Evolutionary conservation across 2,329 filamentous ascomycete species (phyloP), one percentile per base, ranked within the genome.

Genomic region (Dactylella cylindrospora): DNA sequence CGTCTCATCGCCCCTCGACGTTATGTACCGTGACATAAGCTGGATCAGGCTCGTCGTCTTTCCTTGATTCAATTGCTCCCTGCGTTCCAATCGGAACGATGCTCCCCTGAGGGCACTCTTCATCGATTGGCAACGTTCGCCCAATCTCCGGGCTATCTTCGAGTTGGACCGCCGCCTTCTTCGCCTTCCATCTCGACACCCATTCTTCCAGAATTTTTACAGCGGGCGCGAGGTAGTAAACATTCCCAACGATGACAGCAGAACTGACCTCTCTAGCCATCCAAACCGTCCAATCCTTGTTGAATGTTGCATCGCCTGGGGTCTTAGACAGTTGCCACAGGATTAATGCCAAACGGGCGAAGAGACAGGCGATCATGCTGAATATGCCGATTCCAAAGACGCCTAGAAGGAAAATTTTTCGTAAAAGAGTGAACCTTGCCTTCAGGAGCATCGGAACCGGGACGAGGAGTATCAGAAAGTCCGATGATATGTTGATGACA

Each of bases 201-300:
- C 20, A 40, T 5, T 12, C 41, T 28, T 46, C 40, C 23, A 17
- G 26, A 19, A 44, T 35, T 26, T 47, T 49, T 17, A 50, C 43
- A 19, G 38, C 6, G n/a, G 49, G 43, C 19, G 43, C 55, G 22
- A 49, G 49, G 29, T 53, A 41, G n/a, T 53, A 62, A 17, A 62
- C 29, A 20, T 62, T 54, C 15, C 41, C 49, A 13, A 50, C 57
- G 28, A 50, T 50, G 6, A 50, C 44, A 8, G 43, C 38, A 5
- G 49, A 39, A 36, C 49, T 62, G 10, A 54, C 57, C 40, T 62
- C 57, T 28, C 49, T 38, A 2, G 29, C 41, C 43, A 45, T 41
- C 49, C 44, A 50, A 31, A 54, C 29, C 28, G 40, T 36, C 15
- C 39, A 54, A n/a, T 39, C 25, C 19, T 12, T 19, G 13, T 54